Percentiles rank a stretch among this genome's conserved stretches.
Conservation (phyloP, 106 monocot species). For the Allium cepa region DNA sequence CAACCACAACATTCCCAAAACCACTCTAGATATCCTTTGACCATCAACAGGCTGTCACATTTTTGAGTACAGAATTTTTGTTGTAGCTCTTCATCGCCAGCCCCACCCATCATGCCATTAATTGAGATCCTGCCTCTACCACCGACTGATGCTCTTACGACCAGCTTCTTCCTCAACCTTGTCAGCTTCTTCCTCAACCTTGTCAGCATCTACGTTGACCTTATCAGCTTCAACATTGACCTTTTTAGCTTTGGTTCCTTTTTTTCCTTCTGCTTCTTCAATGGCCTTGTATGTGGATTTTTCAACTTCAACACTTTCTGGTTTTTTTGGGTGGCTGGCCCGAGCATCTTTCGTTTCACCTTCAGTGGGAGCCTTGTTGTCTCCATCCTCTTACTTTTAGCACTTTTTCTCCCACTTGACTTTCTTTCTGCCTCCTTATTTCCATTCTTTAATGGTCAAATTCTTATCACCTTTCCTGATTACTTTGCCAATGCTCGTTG, state of each 20-base stretch:
- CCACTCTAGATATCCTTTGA: too few relatives aligned
- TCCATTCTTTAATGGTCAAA: background rate
- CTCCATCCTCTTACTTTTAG: slow-evolving; percentile 34
- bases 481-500: too few relatives aligned
- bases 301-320: background rate
- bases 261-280: background rate
- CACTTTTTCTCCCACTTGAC: background rate
- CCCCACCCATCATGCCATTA: too few relatives aligned
- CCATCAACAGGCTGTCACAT: too few relatives aligned
- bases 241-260: background rate
- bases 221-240: background rate
- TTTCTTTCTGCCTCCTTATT: background rate
- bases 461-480: too few relatives aligned
- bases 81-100: too few relatives aligned
- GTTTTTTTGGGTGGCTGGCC: background rate
- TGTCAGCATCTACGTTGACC: background rate
- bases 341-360: background rate
- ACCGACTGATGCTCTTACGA: too few relatives aligned
- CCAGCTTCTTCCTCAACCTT: background rate
- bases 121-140: too few relatives aligned
- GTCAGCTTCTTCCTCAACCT: background rate
- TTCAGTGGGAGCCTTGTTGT: background rate
- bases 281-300: background rate
- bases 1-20: too few relatives aligned
- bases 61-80: too few relatives aligned